A percentile compares a stretch with the other conserved stretches of the same genome.
phyloP scores from a whole-genome alignment of 768 basidiomycete species.

The Lentinula raphanica region DNA sequence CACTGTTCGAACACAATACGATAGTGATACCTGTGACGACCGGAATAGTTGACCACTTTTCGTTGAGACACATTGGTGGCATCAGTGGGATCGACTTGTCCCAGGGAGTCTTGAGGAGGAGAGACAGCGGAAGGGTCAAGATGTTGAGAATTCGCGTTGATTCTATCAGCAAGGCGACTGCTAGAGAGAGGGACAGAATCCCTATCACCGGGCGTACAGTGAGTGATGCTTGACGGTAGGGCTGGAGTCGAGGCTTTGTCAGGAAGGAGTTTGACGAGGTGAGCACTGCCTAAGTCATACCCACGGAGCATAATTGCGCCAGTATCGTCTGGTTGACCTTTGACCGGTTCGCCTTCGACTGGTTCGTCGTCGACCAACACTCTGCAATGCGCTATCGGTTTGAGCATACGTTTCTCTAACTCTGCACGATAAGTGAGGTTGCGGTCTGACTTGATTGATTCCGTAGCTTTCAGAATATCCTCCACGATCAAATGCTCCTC shows the following conservation, averaged over 20 bases:
- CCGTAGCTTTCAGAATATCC: neutral
- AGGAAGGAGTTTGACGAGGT: neutral
- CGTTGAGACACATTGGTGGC: no score
- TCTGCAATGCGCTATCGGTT: neutral
- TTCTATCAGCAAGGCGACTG: neutral
- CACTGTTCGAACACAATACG: neutral
- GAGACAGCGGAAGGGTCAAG: no score
- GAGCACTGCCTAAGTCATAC: neutral
- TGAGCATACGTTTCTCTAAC: neutral
- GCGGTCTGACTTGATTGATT: neutral
- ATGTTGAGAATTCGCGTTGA: neutral
- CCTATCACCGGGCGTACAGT: neutral
- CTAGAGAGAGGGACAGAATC: neutral
- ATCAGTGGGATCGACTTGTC: no score
- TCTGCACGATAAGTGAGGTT: neutral
- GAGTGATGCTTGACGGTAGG: neutral
- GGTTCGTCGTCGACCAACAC: neutral
- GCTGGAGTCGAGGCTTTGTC: neutral
- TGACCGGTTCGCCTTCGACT: no score
- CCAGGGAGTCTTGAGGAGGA: no score
- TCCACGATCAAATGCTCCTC: neutral
- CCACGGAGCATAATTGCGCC: neutral
- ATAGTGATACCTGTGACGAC: neutral
- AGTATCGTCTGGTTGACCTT: neutral
- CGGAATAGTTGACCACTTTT: no score